These are phyloP conservation scores for Capsicum rhomboideum DNA, from an alignment of 257 asterid species.

Conservation along the genomic window DNA sequence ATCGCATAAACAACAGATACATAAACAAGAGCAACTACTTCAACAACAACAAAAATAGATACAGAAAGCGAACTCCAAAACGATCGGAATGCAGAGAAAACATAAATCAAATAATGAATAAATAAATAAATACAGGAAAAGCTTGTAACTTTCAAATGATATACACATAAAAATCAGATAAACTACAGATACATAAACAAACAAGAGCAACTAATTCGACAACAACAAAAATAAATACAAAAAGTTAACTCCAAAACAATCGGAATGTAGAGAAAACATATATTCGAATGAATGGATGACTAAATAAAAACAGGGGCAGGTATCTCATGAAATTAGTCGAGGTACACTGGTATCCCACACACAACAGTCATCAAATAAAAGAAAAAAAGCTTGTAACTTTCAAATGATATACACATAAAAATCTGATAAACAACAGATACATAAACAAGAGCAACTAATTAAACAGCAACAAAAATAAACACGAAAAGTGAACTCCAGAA, in stretches of 20 bases:
- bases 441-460: neutral
- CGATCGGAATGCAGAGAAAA: neutral
- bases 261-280: no score
- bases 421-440: neutral
- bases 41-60: neutral
- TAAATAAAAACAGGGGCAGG: no score
- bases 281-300: no score
- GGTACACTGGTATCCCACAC: no score
- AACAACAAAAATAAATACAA: neutral
- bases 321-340: no score
- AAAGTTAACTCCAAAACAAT: neutral
- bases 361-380: no score
- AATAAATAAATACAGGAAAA: neutral
- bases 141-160: neutral
- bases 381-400: no score
- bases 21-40: neutral
- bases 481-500: no score
- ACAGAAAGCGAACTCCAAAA: neutral
- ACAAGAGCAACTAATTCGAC: neutral
- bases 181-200: no score
- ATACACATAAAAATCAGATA: no score
- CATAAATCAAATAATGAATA: neutral
- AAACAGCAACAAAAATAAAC: no score
- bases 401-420: neutral
- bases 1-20: neutral